Conservation (phyloP, 2,329 filamentous ascomycete genomes). For the Dichotomopilus funicola region DNA sequence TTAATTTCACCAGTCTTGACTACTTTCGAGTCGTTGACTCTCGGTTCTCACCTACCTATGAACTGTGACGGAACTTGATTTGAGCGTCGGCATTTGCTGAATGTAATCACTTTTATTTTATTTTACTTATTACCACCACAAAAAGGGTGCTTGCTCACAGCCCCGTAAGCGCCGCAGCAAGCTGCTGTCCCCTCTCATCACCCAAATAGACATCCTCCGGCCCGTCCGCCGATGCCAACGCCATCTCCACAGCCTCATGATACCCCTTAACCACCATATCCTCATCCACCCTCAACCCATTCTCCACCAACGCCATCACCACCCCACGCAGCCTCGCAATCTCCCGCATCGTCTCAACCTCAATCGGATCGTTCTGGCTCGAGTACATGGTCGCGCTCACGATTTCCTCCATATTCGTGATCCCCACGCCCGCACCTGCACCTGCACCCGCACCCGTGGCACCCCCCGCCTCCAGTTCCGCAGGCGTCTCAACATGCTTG, state of each 20-base stretch:
- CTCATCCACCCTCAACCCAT: conserved; percentile 80
- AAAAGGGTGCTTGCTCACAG: conserved; percentile 5
- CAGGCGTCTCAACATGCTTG: conserved; percentile 64
- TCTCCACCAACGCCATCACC: conserved; percentile 74
- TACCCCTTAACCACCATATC: conserved; percentile 81
- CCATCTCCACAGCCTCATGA: conserved; percentile 70
- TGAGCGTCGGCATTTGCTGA: too few relatives aligned
- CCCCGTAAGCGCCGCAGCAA: conserved; percentile 38
- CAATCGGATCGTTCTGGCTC: conserved; percentile 86
- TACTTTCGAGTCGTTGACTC: too few relatives aligned
- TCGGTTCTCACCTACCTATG: too few relatives aligned
- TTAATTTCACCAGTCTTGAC: too few relatives aligned
- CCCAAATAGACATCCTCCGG: conserved; percentile 55
- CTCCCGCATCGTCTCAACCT: conserved; percentile 70
- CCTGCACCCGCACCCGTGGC: too few relatives aligned
- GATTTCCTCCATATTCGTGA: conserved; percentile 83
- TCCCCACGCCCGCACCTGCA: conserved; percentile 37
- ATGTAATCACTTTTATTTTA: background rate
- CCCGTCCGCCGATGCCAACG: conserved; percentile 49
- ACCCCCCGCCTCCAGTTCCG: conserved; percentile 7
- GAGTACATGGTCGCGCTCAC: conserved; percentile 84
- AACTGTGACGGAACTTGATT: too few relatives aligned
- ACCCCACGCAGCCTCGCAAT: conserved; percentile 79
- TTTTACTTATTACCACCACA: background rate
- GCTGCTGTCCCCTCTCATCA: conserved; percentile 47